Evolutionary conservation across 768 basidiomycete genomes (phyloP).

Genomic region (Clitopilus hobsonii): DNA sequence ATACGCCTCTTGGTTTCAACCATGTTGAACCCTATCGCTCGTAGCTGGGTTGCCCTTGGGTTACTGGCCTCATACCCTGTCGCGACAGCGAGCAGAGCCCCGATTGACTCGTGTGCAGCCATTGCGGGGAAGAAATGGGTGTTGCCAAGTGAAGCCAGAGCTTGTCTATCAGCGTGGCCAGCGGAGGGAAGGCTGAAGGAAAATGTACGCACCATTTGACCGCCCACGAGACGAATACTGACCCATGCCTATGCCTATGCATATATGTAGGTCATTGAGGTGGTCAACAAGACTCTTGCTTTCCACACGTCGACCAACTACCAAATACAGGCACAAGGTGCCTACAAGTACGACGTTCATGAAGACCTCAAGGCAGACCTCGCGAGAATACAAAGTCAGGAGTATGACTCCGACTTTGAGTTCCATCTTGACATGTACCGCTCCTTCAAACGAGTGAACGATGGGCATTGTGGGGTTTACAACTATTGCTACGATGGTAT

Average conservation of each 20-base stretch:
- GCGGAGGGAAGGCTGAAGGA: slow-evolving; percentile 41
- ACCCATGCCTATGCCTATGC: background rate
- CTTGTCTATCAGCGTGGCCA: slow-evolving; percentile 47
- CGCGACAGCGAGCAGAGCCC: slow-evolving; percentile 1
- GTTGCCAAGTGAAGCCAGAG: slow-evolving; percentile 43
- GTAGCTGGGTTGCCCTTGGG: slow-evolving; percentile 3
- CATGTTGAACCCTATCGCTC: background rate
- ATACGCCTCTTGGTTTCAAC: background rate
- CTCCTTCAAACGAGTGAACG: slow-evolving; percentile 49
- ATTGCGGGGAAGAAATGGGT: slow-evolving; percentile 56
- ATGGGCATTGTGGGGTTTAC: slow-evolving; percentile 54
- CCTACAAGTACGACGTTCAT: slow-evolving; percentile 51
- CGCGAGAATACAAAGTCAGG: slow-evolving; percentile 35
- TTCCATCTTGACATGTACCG: slow-evolving; percentile 51
- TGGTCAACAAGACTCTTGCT: slow-evolving; percentile 50
- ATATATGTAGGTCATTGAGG: slow-evolving; percentile 43
- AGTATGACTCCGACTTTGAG: slow-evolving; percentile 48
- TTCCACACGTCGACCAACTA: slow-evolving; percentile 65
- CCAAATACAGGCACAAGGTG: slow-evolving; percentile 47
- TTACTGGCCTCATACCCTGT: background rate
- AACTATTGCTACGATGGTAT: slow-evolving; percentile 42
- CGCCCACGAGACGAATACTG: no score
- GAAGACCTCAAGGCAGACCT: slow-evolving; percentile 51
- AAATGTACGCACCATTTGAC: slow-evolving; percentile 36
- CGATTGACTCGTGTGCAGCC: slow-evolving; percentile 43